Base-by-base conservation (phyloP, 108 stramenopile species). In the Aurantiochytrium sp. region DNA sequence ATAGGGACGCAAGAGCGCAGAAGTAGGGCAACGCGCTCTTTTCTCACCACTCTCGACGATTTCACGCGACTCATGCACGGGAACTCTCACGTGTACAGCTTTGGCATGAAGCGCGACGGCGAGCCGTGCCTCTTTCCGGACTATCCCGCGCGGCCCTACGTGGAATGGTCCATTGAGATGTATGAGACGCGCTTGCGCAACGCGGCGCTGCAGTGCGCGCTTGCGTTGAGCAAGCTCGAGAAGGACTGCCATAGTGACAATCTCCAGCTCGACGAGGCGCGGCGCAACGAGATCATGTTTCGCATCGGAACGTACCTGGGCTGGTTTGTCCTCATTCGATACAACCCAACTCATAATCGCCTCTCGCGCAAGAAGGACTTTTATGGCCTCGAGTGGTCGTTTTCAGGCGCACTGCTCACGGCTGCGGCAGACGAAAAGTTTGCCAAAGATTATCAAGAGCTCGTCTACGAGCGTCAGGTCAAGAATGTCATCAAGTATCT, bases 81-180 rank as follows among this genome's bases (percentile, higher is more conserved):
- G 6, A 24, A 24, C 1, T 39, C 1, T 17, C 73, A 81, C 45
- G 30, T 24, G 6, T 81, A 81, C 3, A 48, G 8, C 36, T 81
- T 48, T 24, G 73, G 73, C n/a, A 41, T 81, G 39, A 2, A 81
- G 42, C 39, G 19, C 6, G 73, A 3, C 3, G 73, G 73, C 2
- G 73, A 81, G 45, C 73, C 73, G 36, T 81, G 73, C 45, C 30
- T 81, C 12, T 81, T 48, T 48, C 73, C 73, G 10, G 42, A 81
- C 45, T 81, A 21, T 0, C 73, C 73, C 6, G 39, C 73, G 36
- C 73, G 73, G 21, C 73, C 73, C 10, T 48, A 81, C 39, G 45
- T 48, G 42, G 45, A 48, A 15, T 81, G 73, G 73, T 27, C 73
- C 17, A 21, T 48, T 30, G 45, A 48, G 8, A 81, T 81, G 73